A percentile compares a stretch with the other conserved stretches of the same genome.
These are phyloP conservation scores for Citrullus mucosospermus DNA, from an alignment of 306 rosid species.

Conservation along the genomic window DNA sequence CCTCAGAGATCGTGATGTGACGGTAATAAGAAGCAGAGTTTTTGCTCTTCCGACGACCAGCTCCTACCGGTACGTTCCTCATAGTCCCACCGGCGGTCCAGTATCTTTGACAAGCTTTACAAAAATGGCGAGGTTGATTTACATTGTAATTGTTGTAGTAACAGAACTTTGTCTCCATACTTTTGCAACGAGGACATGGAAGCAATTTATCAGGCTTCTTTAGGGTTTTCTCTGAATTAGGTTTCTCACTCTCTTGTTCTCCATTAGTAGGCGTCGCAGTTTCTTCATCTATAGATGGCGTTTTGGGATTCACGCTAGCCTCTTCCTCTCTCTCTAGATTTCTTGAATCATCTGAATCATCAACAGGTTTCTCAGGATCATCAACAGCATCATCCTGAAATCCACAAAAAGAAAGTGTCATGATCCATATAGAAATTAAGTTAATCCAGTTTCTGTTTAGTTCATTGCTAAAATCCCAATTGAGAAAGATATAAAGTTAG, in stretches of 20 bases:
- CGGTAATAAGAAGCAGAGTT: constrained; percentile 45
- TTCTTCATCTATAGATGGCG: constrained; percentile 53
- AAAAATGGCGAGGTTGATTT: constrained; percentile 88
- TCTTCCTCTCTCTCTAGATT: constrained; percentile 12
- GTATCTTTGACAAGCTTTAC: constrained; percentile 88
- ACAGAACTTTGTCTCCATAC: constrained; percentile 91
- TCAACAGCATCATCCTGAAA: constrained; percentile 36
- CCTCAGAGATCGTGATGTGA: constrained; percentile 60
- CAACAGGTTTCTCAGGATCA: neutral
- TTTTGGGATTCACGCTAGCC: constrained; percentile 31
- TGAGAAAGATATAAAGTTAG: neutral
- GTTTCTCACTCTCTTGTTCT: constrained; percentile 22
- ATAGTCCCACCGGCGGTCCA: constrained; percentile 94
- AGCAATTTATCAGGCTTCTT: constrained; percentile 81
- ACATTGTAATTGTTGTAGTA: constrained; percentile 81
- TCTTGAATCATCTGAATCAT: constrained; percentile 16
- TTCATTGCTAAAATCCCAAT: neutral
- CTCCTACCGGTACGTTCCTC: constrained; percentile 93
- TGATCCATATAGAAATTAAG: neutral
- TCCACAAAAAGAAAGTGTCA: neutral
- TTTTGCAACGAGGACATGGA: constrained; percentile 86
- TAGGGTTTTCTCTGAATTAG: constrained; percentile 36
- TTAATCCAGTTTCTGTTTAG: neutral
- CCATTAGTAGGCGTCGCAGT: constrained; percentile 18
- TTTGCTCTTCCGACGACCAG: constrained; percentile 83